Conservation (phyloP, 2,329 filamentous ascomycete species). For the Fusarium clavum region DNA sequence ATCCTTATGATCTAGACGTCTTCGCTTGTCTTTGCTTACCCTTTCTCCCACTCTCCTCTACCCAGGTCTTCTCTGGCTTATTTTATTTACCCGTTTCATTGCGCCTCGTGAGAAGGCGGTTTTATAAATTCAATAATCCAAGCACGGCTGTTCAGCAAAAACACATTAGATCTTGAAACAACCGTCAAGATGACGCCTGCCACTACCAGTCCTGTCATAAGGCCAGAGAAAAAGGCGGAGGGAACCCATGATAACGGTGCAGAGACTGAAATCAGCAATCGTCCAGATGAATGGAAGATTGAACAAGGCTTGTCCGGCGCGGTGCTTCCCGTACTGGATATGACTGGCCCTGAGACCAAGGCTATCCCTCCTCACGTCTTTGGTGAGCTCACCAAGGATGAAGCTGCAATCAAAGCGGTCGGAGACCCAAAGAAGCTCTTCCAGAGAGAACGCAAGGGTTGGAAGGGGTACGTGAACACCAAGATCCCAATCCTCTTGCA, state of each 20-base stretch:
- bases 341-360: slow-evolving; percentile 54
- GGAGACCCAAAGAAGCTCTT: slow-evolving; percentile 51
- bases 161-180: too few relatives aligned
- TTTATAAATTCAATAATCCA: too few relatives aligned
- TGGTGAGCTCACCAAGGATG: slow-evolving; percentile 53
- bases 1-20: too few relatives aligned
- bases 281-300: slow-evolving; percentile 64
- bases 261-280: slow-evolving; percentile 36
- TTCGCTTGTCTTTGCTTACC: too few relatives aligned
- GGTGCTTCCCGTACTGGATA: slow-evolving; percentile 60
- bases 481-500: neutral
- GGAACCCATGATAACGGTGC: too few relatives aligned
- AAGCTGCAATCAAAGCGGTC: slow-evolving; percentile 55
- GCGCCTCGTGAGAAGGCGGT: rapidly evolving
- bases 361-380: slow-evolving; percentile 45
- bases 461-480: slow-evolving; percentile 47
- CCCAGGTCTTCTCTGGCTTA: too few relatives aligned
- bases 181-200: too few relatives aligned
- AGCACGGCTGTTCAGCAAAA: too few relatives aligned
- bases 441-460: slow-evolving; percentile 47
- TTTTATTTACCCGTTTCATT: too few relatives aligned
- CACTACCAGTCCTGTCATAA: too few relatives aligned
- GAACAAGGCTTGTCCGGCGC: slow-evolving; percentile 63
- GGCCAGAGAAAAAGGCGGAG: too few relatives aligned
- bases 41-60: too few relatives aligned